A percentile compares a stretch with the other conserved stretches of the same genome.
Evolutionary conservation across 306 rosid species (phyloP).

Genomic region (Heteromeles arbutifolia): DNA sequence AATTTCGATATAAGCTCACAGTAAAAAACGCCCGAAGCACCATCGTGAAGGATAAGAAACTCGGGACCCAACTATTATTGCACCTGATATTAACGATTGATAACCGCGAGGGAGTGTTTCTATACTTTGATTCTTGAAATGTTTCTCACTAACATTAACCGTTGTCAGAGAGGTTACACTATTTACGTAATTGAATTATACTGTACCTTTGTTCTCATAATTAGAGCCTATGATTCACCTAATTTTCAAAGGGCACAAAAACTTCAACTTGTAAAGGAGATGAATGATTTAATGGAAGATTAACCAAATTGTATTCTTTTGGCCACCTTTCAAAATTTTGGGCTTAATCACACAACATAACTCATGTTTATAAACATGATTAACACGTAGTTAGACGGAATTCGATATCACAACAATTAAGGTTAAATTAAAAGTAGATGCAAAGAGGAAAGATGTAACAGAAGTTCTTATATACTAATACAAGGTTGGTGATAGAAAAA

Average conservation of each 20-base stretch:
- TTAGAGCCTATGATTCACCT: neutral
- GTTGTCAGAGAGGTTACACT: neutral
- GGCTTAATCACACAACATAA: conserved; percentile 17
- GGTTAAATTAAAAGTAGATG: conserved; percentile 18
- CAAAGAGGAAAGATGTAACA: conserved; percentile 14
- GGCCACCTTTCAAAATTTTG: conserved; percentile 1
- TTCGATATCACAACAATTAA: conserved; percentile 32
- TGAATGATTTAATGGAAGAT: neutral
- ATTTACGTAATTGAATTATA: neutral
- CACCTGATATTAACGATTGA: neutral
- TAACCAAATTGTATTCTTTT: neutral
- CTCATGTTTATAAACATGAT: conserved; percentile 32
- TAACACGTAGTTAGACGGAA: conserved; percentile 5
- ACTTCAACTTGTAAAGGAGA: neutral
- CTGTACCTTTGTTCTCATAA: neutral
- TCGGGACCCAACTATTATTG: no score
- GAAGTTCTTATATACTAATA: conserved; percentile 37
- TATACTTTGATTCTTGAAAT: no score
- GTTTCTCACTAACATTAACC: neutral
- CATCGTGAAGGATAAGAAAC: neutral
- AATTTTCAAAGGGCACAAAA: neutral
- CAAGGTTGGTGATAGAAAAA: conserved; percentile 21
- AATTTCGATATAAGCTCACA: neutral
- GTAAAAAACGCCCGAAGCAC: neutral
- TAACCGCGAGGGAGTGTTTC: no score